These are phyloP conservation scores for Cladosporium sp. DNA, from an alignment of 2,329 filamentous ascomycete genomes.

Conservation along the genomic window DNA sequence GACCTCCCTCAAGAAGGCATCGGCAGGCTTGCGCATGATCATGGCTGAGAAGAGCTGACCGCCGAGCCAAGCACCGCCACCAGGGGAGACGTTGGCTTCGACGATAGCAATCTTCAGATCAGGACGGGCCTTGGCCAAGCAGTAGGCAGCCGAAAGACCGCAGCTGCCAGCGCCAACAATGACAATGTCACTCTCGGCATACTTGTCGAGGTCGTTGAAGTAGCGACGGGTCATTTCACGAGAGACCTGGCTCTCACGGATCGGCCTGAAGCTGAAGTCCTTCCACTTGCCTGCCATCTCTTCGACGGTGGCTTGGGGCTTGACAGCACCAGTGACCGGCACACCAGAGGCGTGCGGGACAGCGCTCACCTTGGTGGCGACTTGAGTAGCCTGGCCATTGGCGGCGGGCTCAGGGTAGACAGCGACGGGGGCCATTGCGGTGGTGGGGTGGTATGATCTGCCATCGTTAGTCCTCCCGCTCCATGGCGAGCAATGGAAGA, in stretches of 20 bases:
- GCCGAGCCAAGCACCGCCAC: conserved; percentile 88
- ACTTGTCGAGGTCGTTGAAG: conserved; percentile 84
- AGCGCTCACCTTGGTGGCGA: conserved; percentile 52
- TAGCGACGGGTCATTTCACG: conserved; percentile 93
- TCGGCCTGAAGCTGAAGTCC: conserved; percentile 77
- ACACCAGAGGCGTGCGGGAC: conserved; percentile 40
- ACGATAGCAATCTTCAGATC: conserved; percentile 91
- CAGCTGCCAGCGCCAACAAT: conserved; percentile 90
- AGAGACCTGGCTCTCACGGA: conserved; percentile 86
- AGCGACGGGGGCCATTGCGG: conserved; percentile 78
- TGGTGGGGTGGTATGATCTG: conserved; percentile 44
- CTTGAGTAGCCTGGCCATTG: conserved; percentile 43
- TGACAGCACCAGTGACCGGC: conserved; percentile 42
- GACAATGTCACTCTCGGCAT: conserved; percentile 91
- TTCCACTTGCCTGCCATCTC: conserved; percentile 78
- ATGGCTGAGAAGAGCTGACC: conserved; percentile 94
- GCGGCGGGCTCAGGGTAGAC: conserved; percentile 54
- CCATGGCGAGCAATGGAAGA: conserved; percentile 37
- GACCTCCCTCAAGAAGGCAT: conserved; percentile 78
- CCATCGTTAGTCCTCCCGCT: conserved; percentile 40
- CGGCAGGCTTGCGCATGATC: conserved; percentile 91
- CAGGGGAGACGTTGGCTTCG: conserved; percentile 83
- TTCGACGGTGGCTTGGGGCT: conserved; percentile 58
- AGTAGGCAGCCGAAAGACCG: conserved; percentile 81
- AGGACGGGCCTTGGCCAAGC: conserved; percentile 78